A percentile compares a stretch with the other conserved stretches of the same genome.
Conservation (phyloP, 352 stramenopile genomes). For the Phytophthora pinifolia region DNA sequence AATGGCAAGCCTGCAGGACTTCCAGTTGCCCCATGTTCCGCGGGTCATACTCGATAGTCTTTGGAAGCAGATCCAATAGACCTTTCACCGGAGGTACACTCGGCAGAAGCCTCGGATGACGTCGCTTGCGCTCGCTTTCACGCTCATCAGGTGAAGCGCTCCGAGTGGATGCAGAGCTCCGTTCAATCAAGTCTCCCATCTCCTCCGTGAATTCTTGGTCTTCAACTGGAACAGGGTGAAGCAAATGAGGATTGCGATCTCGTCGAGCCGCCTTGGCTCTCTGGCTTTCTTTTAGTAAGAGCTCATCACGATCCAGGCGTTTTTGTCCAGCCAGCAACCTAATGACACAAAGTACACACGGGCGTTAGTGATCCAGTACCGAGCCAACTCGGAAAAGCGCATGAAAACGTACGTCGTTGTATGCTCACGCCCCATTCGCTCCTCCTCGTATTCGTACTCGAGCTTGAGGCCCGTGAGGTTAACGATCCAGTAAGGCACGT, state of each 20-base stretch:
- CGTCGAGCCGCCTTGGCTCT: conserved; percentile 31
- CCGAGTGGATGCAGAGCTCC: conserved; percentile 2
- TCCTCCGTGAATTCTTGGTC: conserved; percentile 18
- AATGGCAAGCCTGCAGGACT: conserved; percentile 84
- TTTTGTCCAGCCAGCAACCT: conserved; percentile 76
- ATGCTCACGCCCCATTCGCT: conserved; percentile 69
- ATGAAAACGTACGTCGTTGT: conserved; percentile 48
- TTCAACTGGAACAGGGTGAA: conserved; percentile 36
- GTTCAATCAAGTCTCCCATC: conserved; percentile 1
- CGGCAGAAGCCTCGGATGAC: conserved; percentile 71
- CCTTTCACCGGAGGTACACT: conserved; percentile 82
- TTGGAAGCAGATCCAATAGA: conserved; percentile 80
- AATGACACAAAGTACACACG: conserved; percentile 9
- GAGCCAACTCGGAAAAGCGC: not conserved
- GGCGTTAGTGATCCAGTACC: conserved; percentile 7
- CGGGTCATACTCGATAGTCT: conserved; percentile 55
- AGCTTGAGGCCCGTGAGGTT: conserved; percentile 84
- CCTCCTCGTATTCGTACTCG: conserved; percentile 83
- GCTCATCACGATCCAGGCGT: conserved; percentile 70
- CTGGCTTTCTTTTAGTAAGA: conserved; percentile 73
- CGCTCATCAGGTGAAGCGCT: conserved; percentile 13
- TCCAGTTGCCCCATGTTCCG: conserved; percentile 65
- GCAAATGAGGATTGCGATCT: conserved; percentile 59
- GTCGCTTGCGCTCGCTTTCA: conserved; percentile 51
- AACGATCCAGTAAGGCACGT: conserved; percentile 88